phyloP scores from a whole-genome alignment of 257 asterid genomes.

The Nicotiana undulata region DNA sequence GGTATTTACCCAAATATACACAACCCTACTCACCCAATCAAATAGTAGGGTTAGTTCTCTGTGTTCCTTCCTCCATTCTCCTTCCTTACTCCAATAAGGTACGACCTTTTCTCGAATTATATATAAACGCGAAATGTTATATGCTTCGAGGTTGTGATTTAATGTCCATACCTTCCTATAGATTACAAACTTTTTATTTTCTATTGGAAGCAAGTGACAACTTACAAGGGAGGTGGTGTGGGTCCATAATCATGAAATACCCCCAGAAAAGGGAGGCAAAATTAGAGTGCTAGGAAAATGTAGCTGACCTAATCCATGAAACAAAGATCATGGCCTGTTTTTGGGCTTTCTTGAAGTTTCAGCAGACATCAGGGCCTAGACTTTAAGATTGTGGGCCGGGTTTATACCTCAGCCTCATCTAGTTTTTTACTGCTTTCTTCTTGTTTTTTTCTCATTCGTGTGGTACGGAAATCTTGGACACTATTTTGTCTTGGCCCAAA shows the following conservation, averaged over 20 bases:
- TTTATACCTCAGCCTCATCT: conserved; percentile 20
- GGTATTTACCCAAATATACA: no score
- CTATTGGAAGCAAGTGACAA: neutral
- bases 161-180: neutral
- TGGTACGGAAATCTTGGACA: neutral
- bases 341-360: conserved; percentile 29
- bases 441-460: neutral
- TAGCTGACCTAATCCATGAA: conserved; percentile 23
- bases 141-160: no score
- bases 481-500: neutral
- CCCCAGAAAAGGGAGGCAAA: conserved; percentile 17
- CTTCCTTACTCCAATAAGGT: no score
- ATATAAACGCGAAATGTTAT: no score
- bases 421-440: neutral
- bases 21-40: no score
- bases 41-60: no score
- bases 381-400: conserved; percentile 26
- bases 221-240: neutral
- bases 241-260: neutral
- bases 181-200: neutral
- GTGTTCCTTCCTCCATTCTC: no score
- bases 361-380: conserved; percentile 25
- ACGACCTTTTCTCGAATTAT: no score
- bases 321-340: conserved; percentile 24
- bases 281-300: conserved; percentile 11